A percentile compares a stretch with the other conserved stretches of the same genome.
These are phyloP conservation scores for Fusarium buharicum DNA, from an alignment of 2,329 filamentous ascomycete species.

Conservation along the genomic window DNA sequence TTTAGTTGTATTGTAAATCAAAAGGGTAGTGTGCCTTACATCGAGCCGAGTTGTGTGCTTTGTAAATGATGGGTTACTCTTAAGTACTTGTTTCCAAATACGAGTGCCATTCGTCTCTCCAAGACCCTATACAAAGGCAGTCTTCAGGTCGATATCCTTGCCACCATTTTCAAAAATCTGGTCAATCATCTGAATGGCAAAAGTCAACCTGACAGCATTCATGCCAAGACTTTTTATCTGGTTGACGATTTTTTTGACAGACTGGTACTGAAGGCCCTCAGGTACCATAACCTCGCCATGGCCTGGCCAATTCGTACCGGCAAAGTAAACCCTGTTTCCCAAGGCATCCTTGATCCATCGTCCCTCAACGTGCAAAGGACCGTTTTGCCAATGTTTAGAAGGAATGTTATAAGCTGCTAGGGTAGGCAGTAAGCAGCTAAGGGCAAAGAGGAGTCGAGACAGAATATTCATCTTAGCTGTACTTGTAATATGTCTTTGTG, in stretches of 20 bases:
- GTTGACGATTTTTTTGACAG: slow-evolving; percentile 63
- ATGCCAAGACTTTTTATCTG: slow-evolving; percentile 68
- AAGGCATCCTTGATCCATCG: slow-evolving; percentile 56
- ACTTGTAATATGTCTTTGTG: neutral
- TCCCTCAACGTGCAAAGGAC: slow-evolving; percentile 54
- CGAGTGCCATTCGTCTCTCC: slow-evolving; percentile 63
- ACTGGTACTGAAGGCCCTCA: slow-evolving; percentile 70
- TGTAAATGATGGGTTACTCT: slow-evolving; percentile 66
- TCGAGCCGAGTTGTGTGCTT: slow-evolving; percentile 63
- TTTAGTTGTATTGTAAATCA: neutral
- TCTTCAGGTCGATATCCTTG: slow-evolving; percentile 56
- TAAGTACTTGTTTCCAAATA: slow-evolving; percentile 61
- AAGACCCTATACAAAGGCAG: slow-evolving; percentile 57
- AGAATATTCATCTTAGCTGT: neutral
- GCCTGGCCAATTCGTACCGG: slow-evolving; percentile 70
- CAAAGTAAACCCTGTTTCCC: slow-evolving; percentile 58
- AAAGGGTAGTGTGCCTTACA: slow-evolving; percentile 40
- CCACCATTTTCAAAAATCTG: slow-evolving; percentile 61
- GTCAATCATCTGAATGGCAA: slow-evolving; percentile 72
- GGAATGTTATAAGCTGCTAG: neutral
- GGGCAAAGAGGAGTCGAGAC: neutral
- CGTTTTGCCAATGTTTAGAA: slow-evolving; percentile 22
- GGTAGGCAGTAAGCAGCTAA: neutral
- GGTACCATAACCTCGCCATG: slow-evolving; percentile 70
- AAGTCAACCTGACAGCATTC: slow-evolving; percentile 70